Conservation (phyloP, 148 eudicot genomes). For the Rhododendron kiyosumense region DNA sequence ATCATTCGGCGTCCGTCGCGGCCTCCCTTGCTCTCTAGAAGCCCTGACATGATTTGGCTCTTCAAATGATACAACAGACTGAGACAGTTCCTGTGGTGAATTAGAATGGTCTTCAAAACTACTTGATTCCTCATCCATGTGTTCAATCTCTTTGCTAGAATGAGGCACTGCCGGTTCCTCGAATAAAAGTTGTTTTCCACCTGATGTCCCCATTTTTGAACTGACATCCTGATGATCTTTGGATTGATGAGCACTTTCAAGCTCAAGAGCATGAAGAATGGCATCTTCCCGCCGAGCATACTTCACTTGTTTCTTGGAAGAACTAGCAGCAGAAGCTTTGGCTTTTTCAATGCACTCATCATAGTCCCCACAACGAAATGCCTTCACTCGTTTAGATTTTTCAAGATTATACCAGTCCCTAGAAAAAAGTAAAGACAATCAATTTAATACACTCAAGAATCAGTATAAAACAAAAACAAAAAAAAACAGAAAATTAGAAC, state of each 20-base stretch:
- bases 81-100: slow-evolving; percentile 48
- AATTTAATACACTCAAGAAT: neutral
- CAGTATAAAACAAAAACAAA: neutral
- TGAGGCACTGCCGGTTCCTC: slow-evolving; percentile 21
- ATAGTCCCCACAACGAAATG: slow-evolving; percentile 83
- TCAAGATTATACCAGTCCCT: slow-evolving; percentile 88
- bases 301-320: slow-evolving; percentile 48
- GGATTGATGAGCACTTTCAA: slow-evolving; percentile 47
- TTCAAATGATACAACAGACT: slow-evolving; percentile 61
- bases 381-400: slow-evolving; percentile 58
- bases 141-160: slow-evolving; percentile 28
- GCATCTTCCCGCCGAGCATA: slow-evolving; percentile 80
- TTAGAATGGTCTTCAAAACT: slow-evolving; percentile 35
- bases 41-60: slow-evolving; percentile 31
- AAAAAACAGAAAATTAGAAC: neutral
- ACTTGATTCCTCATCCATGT: slow-evolving; percentile 31
- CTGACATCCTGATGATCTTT: slow-evolving; percentile 22
- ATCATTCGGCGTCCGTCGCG: slow-evolving; percentile 58
- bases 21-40: slow-evolving; percentile 34
- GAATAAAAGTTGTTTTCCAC: slow-evolving; percentile 18
- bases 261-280: slow-evolving; percentile 80
- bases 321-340: slow-evolving; percentile 38
- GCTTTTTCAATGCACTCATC: slow-evolving; percentile 70
- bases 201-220: slow-evolving; percentile 14
- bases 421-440: slow-evolving; percentile 10